Percentiles rank a stretch among this genome's conserved stretches.
phyloP scores from a whole-genome alignment of 2,329 filamentous ascomycete species.

The Microdochium nivale region DNA sequence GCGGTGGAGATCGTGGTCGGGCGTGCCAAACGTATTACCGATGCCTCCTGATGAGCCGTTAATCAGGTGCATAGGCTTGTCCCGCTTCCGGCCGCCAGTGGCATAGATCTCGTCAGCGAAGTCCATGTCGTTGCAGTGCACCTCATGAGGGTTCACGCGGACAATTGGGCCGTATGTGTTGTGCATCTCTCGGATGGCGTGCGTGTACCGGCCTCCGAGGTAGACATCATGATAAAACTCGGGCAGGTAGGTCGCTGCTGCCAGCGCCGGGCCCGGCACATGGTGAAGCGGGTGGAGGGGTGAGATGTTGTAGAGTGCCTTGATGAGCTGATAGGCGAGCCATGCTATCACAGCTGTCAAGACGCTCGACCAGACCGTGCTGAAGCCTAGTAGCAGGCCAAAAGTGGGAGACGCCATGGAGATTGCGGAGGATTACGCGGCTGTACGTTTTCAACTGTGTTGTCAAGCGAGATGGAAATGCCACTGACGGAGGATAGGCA shows the following conservation, averaged over 20 bases:
- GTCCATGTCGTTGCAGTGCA: slow-evolving; percentile 23
- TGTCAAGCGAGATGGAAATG: neutral
- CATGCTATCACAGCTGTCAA: slow-evolving; percentile 7
- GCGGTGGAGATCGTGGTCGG: slow-evolving; percentile 21
- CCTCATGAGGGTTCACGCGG: slow-evolving; percentile 26
- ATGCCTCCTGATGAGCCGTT: slow-evolving; percentile 8
- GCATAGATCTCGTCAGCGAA: slow-evolving; percentile 27
- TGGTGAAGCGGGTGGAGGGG: slow-evolving; percentile 26
- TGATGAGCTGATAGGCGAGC: slow-evolving; percentile 18
- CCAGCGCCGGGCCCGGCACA: slow-evolving; percentile 27
- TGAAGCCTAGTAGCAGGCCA: neutral
- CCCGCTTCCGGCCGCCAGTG: slow-evolving; percentile 8
- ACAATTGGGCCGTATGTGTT: slow-evolving; percentile 28
- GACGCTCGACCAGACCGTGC: neutral
- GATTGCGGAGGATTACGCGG: neutral
- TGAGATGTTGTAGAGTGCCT: slow-evolving; percentile 24
- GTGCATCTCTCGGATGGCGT: slow-evolving; percentile 25
- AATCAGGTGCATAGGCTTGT: slow-evolving; percentile 11
- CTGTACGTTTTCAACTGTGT: neutral
- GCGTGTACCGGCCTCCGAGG: slow-evolving; percentile 23
- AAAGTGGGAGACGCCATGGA: neutral
- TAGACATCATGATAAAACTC: slow-evolving; percentile 29
- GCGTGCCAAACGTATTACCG: slow-evolving; percentile 8
- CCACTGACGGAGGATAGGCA: neutral
- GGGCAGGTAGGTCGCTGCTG: slow-evolving; percentile 24